Conservation (phyloP, 768 basidiomycete species). For the Tylopilus intermedius region DNA sequence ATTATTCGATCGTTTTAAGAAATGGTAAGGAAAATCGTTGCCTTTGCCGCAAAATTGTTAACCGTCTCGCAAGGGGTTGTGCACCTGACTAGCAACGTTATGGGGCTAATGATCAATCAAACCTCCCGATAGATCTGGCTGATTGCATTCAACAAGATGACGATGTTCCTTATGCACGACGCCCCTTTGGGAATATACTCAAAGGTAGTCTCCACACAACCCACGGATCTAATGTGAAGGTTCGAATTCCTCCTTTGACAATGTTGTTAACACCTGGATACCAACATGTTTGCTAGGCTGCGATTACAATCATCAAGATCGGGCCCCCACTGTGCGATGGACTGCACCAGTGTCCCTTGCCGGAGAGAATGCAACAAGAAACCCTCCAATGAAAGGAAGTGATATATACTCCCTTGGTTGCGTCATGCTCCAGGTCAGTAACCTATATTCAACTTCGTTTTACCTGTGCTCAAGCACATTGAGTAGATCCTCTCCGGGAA, state of each 20-base stretch:
- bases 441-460: not conserved
- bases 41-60: no score
- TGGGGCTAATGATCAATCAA: not conserved
- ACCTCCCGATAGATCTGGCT: not conserved
- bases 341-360: not conserved
- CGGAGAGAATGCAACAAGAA: not conserved
- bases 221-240: not conserved
- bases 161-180: not conserved
- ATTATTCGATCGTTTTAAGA: no score
- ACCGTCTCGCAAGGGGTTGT: not conserved
- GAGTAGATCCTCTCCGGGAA: not conserved
- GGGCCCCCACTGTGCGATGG: not conserved
- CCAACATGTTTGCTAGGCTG: not conserved
- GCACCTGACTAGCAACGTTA: not conserved
- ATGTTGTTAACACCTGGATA: not conserved
- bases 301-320: not conserved
- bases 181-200: not conserved
- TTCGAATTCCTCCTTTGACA: not conserved
- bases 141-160: not conserved
- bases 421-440: not conserved
- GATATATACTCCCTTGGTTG: not conserved
- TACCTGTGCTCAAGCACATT: not conserved
- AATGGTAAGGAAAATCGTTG: not conserved
- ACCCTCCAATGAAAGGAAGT: not conserved
- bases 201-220: not conserved